Base-by-base conservation (phyloP, 805 yeast genomes). In the Kluyveromyces nonfermentans region DNA sequence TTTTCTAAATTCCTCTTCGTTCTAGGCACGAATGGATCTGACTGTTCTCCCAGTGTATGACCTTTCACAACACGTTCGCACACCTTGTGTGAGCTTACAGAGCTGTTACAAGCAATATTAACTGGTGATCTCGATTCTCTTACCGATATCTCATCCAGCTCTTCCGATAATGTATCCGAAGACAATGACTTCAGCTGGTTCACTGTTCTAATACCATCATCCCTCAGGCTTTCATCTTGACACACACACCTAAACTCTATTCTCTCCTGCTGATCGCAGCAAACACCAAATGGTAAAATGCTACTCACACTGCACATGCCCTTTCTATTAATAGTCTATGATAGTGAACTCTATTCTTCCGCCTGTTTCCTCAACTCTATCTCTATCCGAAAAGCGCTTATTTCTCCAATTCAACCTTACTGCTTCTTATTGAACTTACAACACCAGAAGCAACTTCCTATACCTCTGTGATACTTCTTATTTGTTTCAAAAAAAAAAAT, bases 151-250 rank as follows among this genome's bases (percentile, higher is more conserved):
- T 30, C 41, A 6, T 38, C 41, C 4, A 33, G 25, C 21, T 28
- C 31, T 10, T 38, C 41, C 6, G 41, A 38, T 9, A 33, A 28
- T 15, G 34, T 38, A 16, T 28, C 41, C n/a, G 41, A 38, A 15
- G 41, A 38, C 16, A 38, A 30, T 2, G 41, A 38, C 21, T 38
- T 38, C 21, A 38, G 34, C 5, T 28, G 41, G 18, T 38, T 38
- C 33, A 38, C 31, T 19, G 15, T 22, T 38, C 31, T 38, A 14
- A 38, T 6, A 28, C 8, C 10, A 4, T 14, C 15, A 8, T 38
- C 41, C 18, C 31, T 31, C 16, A 14, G 18, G 32, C 32, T 10
- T 3, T 10, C 14, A 16, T 16, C n/a, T 36, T 15, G 12, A 16
- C 39, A 36, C 7, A 14, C 31, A 20, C 14, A 10, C 12, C 30